Evolutionary conservation across 23 red algal genomes (phyloP).

Genomic region (Cyanidioschyzon merolae): DNA sequence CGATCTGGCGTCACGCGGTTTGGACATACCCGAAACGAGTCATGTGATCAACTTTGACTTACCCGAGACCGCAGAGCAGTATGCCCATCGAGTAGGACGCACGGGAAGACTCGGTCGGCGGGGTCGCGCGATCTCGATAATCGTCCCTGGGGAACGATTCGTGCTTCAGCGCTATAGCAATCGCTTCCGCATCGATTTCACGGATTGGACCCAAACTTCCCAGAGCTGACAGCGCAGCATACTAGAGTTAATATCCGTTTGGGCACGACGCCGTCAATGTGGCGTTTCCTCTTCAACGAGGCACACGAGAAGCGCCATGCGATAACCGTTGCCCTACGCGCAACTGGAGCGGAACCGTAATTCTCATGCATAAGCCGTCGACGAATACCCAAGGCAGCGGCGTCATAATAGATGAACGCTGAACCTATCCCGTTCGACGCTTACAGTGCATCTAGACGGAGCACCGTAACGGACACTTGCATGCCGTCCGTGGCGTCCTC

Average conservation of each 20-base stretch:
- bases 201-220: too few relatives aligned
- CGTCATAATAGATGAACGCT: too few relatives aligned
- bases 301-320: background rate
- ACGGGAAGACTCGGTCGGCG: conserved; percentile 36
- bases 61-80: conserved; percentile 79
- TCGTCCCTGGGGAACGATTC: conserved; percentile 51
- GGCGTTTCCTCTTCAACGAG: background rate
- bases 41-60: conserved; percentile 92
- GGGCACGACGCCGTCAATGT: background rate
- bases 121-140: conserved; percentile 38
- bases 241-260: too few relatives aligned
- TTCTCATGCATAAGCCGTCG: background rate
- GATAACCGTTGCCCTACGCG: background rate
- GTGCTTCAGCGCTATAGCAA: conserved; percentile 49
- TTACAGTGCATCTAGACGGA: background rate
- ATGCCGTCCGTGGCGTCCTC: background rate
- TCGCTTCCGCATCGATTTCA: conserved; percentile 37
- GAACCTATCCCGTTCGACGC: too few relatives aligned
- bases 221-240: too few relatives aligned
- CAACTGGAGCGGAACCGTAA: background rate
- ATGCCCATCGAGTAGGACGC: conserved; percentile 55
- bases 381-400: too few relatives aligned
- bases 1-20: conserved; percentile 73
- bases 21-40: conserved; percentile 63
- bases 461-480: background rate